A percentile compares a stretch with the other conserved stretches of the same genome.
Evolutionary conservation across 179 eudicot species (phyloP).

Genomic region (Beta lomatogona): DNA sequence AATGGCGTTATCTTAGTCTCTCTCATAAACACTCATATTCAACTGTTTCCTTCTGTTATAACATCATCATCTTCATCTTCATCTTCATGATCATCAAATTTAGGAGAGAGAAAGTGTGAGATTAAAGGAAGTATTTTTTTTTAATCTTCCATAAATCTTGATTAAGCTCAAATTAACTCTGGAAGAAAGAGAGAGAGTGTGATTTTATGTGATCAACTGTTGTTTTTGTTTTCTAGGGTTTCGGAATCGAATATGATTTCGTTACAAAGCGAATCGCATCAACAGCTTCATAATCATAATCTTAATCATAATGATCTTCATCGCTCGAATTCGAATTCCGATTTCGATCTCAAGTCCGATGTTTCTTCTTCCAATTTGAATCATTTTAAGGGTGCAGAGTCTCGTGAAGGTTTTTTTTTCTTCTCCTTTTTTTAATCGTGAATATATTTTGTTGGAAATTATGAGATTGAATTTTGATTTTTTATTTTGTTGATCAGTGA

Average conservation of each 20-base stretch:
- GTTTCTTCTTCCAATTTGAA: conserved; percentile 25
- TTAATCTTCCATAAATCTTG: neutral
- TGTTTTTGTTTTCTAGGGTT: conserved; percentile 13
- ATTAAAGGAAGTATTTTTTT: neutral
- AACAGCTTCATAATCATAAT: neutral
- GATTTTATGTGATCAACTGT: conserved; percentile 2
- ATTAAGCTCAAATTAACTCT: neutral
- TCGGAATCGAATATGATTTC: conserved; percentile 33
- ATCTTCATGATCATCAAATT: neutral
- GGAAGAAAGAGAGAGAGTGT: neutral
- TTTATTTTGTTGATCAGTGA: too few species aligned
- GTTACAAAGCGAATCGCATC: conserved; percentile 30
- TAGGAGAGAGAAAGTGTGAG: neutral
- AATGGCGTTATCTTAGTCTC: conserved; percentile 2
- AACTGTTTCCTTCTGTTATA: neutral
- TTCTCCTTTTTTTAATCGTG: neutral
- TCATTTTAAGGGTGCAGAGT: conserved; percentile 25
- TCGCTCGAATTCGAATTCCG: conserved; percentile 12
- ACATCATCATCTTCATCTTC: neutral
- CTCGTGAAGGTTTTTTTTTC: conserved; percentile 28
- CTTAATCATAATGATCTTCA: neutral
- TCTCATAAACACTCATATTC: conserved; percentile 3
- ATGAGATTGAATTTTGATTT: neutral
- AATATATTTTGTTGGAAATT: neutral
- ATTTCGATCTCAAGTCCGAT: conserved; percentile 23